Percentiles rank a stretch among this genome's conserved stretches.
phyloP scores from a whole-genome alignment of 2,329 filamentous ascomycete species.

The Exserohilum rostratum region DNA sequence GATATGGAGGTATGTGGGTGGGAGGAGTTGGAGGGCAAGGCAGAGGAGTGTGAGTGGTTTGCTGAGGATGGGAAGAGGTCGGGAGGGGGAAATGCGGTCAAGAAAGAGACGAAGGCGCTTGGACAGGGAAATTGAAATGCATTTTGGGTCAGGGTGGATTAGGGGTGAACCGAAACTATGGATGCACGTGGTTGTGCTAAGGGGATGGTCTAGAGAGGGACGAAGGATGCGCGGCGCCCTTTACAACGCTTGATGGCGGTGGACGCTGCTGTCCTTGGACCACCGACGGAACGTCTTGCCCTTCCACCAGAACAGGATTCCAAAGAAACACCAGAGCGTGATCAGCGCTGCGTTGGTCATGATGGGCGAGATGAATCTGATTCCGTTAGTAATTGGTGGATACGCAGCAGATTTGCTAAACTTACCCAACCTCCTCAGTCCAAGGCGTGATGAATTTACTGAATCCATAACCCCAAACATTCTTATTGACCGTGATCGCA shows the following conservation, averaged over 20 bases:
- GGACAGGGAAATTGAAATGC: neutral
- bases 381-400: conserved; percentile 7
- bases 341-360: conserved; percentile 65
- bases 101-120: neutral
- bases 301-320: conserved; percentile 62
- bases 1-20: conserved; percentile 34
- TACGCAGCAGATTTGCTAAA: neutral
- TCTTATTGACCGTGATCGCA: conserved; percentile 68
- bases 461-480: conserved; percentile 67
- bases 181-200: too few relatives aligned
- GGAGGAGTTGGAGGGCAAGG: conserved; percentile 30
- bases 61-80: conserved; percentile 20
- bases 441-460: conserved; percentile 62
- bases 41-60: conserved; percentile 38
- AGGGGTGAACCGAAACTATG: neutral
- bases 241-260: conserved; percentile 34
- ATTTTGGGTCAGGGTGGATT: neutral
- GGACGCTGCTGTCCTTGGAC: conserved; percentile 62
- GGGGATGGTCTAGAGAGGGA: neutral
- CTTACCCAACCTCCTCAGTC: conserved; percentile 55
- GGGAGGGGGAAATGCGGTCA: neutral
- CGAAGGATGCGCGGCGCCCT: neutral
- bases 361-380: conserved; percentile 58
- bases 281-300: conserved; percentile 65
- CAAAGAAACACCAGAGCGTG: conserved; percentile 61